Percentiles rank a stretch among this genome's conserved stretches.
phyloP scores from a whole-genome alignment of 1,284 basidiomycete species.

The Irpex rosettiformis region DNA sequence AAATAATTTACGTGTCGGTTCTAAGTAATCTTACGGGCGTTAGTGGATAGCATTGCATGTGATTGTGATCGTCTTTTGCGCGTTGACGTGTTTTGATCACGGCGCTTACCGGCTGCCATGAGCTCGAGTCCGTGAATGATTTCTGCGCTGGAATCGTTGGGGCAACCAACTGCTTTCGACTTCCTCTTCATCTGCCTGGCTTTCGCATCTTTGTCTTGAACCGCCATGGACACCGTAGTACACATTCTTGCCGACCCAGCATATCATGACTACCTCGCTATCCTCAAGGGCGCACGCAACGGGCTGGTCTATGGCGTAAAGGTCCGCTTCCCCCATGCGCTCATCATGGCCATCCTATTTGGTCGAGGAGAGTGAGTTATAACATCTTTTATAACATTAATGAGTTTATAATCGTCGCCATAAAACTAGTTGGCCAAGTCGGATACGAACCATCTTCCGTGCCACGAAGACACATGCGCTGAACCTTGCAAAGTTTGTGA shows the following conservation, averaged over 20 bases:
- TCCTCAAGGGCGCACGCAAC: slow-evolving; percentile 94
- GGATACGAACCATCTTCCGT: slow-evolving; percentile 68
- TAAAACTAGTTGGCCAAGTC: slow-evolving; percentile 62
- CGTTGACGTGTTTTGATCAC: background rate
- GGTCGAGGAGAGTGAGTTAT: slow-evolving; percentile 75
- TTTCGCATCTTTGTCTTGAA: background rate
- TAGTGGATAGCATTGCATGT: background rate
- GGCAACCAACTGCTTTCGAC: background rate
- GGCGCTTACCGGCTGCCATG: background rate
- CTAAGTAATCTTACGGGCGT: too few relatives aligned
- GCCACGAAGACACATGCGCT: slow-evolving; percentile 89
- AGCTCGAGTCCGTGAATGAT: background rate
- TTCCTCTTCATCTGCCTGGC: too few relatives aligned
- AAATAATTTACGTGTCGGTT: too few relatives aligned
- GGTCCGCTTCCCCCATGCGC: slow-evolving; percentile 96
- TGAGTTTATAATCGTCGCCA: background rate
- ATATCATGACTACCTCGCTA: slow-evolving; percentile 87
- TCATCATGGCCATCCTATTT: slow-evolving; percentile 98
- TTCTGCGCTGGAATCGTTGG: background rate
- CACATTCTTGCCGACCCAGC: slow-evolving; percentile 59
- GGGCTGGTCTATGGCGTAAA: slow-evolving; percentile 92
- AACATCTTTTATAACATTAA: background rate
- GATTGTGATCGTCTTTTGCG: background rate
- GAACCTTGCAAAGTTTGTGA: slow-evolving; percentile 92
- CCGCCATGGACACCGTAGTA: slow-evolving; percentile 23